These are phyloP conservation scores for Globisporangium acanthophoron DNA, from an alignment of 352 stramenopile species.

Conservation along the genomic window DNA sequence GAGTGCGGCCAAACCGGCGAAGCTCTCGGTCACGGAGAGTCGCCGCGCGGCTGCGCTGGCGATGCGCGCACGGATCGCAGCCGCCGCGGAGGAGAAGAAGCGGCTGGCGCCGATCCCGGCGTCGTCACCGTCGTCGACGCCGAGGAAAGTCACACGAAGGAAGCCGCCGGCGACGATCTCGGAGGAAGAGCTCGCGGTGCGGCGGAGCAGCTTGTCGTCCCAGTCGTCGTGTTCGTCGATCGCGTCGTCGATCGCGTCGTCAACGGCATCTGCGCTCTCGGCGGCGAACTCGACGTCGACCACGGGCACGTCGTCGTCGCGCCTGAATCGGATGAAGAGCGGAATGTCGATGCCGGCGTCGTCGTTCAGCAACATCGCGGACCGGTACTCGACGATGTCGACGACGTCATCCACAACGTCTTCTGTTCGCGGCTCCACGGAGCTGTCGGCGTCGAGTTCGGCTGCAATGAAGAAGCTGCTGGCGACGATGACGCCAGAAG, in stretches of 20 bases:
- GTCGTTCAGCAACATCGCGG: constrained; percentile 15
- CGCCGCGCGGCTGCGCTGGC: constrained; percentile 26
- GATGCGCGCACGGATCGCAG: constrained; percentile 27
- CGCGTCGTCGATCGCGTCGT: constrained; percentile 15
- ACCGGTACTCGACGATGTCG: constrained; percentile 21
- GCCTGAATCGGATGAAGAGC: constrained; percentile 7
- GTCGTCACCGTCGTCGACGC: constrained; percentile 1
- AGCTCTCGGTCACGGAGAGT: constrained; percentile 25
- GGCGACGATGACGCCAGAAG: constrained; percentile 23
- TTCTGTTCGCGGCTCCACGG: constrained; percentile 7
- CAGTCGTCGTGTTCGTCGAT: constrained; percentile 45
- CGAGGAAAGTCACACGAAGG: constrained; percentile 1
- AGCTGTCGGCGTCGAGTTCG: constrained; percentile 19
- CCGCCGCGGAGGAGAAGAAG: constrained; percentile 23
- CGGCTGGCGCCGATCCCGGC: constrained; percentile 10
- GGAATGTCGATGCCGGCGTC: constrained; percentile 1
- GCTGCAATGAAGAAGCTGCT: constrained; percentile 36
- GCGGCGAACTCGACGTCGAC: constrained; percentile 11
- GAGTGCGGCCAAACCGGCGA: constrained; percentile 11
- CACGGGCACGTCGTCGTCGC: constrained; percentile 6
- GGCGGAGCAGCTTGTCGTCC: constrained; percentile 42
- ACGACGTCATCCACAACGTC: constrained; percentile 20
- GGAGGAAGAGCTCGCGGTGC: constrained; percentile 35
- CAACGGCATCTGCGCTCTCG: constrained; percentile 10
- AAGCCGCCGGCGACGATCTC: constrained; percentile 23